phyloP scores from a whole-genome alignment of 208 protist genomes.

The Porcisia hertigi region DNA sequence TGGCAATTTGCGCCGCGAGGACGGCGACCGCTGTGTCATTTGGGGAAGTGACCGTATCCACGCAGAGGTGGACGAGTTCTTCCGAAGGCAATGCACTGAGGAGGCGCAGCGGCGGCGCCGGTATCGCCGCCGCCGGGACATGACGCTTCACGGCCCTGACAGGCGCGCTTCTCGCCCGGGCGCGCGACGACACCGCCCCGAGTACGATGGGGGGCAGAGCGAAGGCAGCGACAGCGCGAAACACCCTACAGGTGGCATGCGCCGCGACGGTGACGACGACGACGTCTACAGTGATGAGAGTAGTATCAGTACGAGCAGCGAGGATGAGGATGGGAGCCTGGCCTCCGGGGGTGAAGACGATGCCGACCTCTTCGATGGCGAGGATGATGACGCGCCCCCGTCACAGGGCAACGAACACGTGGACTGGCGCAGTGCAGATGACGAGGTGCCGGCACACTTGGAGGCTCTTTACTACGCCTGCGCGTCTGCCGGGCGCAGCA shows the following conservation, averaged over 20 bases:
- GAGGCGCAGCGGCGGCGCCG: slow-evolving; percentile 37
- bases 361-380: slow-evolving; percentile 35
- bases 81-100: slow-evolving; percentile 36
- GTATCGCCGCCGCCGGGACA: slow-evolving; percentile 24
- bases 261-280: slow-evolving; percentile 4
- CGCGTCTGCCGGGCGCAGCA: slow-evolving; percentile 69
- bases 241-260: neutral
- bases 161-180: neutral
- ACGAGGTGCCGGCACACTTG: slow-evolving; percentile 49
- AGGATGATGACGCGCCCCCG: slow-evolving; percentile 42
- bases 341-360: slow-evolving; percentile 31
- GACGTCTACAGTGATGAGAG: slow-evolving; percentile 22
- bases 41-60: slow-evolving; percentile 66
- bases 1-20: slow-evolving; percentile 59
- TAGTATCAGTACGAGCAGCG: slow-evolving; percentile 11
- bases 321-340: slow-evolving; percentile 11
- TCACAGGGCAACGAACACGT: slow-evolving; percentile 55
- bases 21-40: slow-evolving; percentile 56
- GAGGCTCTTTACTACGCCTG: slow-evolving; percentile 67
- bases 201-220: neutral
- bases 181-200: slow-evolving; percentile 13
- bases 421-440: slow-evolving; percentile 46
- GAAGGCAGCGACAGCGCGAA: slow-evolving; percentile 4
- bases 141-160: slow-evolving; percentile 2
- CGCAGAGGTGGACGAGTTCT: slow-evolving; percentile 78